These are phyloP conservation scores for Colletotrichum truncatum DNA, from an alignment of 2,329 filamentous ascomycete genomes.

Conservation along the genomic window DNA sequence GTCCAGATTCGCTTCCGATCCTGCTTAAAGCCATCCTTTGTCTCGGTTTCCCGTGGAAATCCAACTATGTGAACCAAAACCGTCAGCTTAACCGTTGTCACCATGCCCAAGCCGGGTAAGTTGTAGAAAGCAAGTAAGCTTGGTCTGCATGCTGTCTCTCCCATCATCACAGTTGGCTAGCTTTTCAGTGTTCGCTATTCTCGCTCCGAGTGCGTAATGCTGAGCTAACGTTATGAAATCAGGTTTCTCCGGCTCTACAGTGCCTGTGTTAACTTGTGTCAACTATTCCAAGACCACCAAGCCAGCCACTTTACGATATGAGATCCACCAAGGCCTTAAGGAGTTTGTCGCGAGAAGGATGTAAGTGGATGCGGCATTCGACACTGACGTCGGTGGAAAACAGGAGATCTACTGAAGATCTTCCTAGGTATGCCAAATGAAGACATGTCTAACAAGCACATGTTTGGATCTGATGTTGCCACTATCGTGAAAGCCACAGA, in stretches of 20 bases:
- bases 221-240: neutral
- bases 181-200: neutral
- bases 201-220: neutral
- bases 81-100: slow-evolving; percentile 36
- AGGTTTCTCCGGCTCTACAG: slow-evolving; percentile 37
- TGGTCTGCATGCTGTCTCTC: neutral
- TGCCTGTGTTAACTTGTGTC: slow-evolving; percentile 34
- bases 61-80: slow-evolving; percentile 23
- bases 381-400: neutral
- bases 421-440: slow-evolving; percentile 35
- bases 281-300: slow-evolving; percentile 35
- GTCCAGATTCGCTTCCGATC: neutral
- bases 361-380: slow-evolving; percentile 27
- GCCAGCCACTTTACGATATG: slow-evolving; percentile 36
- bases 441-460: slow-evolving; percentile 34
- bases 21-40: neutral
- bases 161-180: neutral
- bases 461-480: slow-evolving; percentile 32
- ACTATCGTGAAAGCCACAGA: slow-evolving; percentile 33
- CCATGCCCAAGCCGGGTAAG: slow-evolving; percentile 39
- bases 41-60: neutral
- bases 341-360: slow-evolving; percentile 38
- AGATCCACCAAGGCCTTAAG: slow-evolving; percentile 36
- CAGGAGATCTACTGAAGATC: neutral
- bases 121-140: slow-evolving; percentile 30